These are phyloP conservation scores for Penicillium mononematosum DNA, from an alignment of 495 filamentous ascomycete genomes.

Conservation along the genomic window DNA sequence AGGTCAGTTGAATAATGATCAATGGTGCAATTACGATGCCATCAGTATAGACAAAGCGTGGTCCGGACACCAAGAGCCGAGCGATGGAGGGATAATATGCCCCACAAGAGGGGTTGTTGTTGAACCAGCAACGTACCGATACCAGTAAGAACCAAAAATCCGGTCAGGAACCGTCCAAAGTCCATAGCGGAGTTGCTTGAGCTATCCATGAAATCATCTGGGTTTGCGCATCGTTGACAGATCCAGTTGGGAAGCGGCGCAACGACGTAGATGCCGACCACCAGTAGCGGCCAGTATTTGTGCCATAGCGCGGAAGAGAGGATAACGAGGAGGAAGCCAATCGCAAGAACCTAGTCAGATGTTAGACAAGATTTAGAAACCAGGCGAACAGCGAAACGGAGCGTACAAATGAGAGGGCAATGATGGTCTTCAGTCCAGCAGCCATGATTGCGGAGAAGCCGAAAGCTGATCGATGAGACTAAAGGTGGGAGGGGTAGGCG, in stretches of 20 bases:
- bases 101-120: constrained; percentile 1
- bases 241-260: constrained; percentile 96
- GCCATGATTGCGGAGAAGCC: constrained; percentile 62
- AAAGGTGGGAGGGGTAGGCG: constrained; percentile 2
- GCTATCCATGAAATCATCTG: constrained; percentile 96
- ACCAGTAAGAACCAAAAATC: constrained; percentile 97
- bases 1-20: constrained; percentile 21
- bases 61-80: neutral
- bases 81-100: neutral
- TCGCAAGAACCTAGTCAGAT: constrained; percentile 75
- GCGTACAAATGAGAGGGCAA: constrained; percentile 91
- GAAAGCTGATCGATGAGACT: constrained; percentile 15
- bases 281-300: constrained; percentile 88
- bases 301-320: constrained; percentile 93
- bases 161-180: constrained; percentile 90
- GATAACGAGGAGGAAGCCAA: constrained; percentile 98
- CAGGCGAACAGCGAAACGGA: neutral
- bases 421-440: constrained; percentile 96
- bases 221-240: constrained; percentile 79
- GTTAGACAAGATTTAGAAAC: constrained; percentile 14
- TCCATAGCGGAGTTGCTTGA: constrained; percentile 78
- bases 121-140: constrained; percentile 67
- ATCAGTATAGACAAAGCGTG: neutral
- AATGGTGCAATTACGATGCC: neutral
- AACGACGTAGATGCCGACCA: constrained; percentile 91